Conservation (phyloP, 768 basidiomycete species). For the Rhodotorula taiwanensis region DNA sequence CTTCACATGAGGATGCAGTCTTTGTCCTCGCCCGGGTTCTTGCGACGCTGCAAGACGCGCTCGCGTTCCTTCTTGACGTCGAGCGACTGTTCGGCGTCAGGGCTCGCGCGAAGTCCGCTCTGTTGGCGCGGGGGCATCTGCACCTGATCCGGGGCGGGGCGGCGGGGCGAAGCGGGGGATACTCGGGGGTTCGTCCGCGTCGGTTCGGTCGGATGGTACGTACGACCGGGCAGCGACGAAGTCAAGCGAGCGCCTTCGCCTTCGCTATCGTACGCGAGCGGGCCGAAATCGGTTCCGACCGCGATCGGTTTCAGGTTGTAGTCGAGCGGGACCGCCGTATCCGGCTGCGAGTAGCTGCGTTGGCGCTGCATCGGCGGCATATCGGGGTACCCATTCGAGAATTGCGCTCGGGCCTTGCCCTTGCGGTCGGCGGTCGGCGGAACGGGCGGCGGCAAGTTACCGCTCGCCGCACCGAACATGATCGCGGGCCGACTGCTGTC, state of each 20-base stretch:
- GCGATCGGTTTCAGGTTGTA: slow-evolving; percentile 10
- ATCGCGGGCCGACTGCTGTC: slow-evolving; percentile 1
- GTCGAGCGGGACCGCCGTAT: slow-evolving; percentile 4
- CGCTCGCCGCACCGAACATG: not conserved
- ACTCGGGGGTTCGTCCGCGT: too few relatives aligned
- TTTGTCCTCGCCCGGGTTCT: slow-evolving; percentile 57
- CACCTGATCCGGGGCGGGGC: slow-evolving; percentile 42
- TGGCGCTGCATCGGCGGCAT: slow-evolving; percentile 25
- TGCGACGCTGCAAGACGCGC: slow-evolving; percentile 21
- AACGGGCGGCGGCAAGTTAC: not conserved
- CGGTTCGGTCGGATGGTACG: too few relatives aligned
- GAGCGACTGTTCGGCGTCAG: too few relatives aligned
- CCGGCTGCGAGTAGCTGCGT: slow-evolving; percentile 29
- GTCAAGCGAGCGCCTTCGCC: too few relatives aligned
- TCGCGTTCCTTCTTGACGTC: slow-evolving; percentile 24
- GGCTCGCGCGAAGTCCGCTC: too few relatives aligned
- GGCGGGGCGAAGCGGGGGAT: too few relatives aligned
- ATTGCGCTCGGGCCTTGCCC: slow-evolving; percentile 1
- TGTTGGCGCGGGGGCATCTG: slow-evolving; percentile 44
- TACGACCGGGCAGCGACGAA: too few relatives aligned
- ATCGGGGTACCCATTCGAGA: not conserved
- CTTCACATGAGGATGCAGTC: slow-evolving; percentile 77
- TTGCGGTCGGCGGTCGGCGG: slow-evolving; percentile 13
- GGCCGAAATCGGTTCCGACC: slow-evolving; percentile 9
- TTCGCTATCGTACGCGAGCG: slow-evolving; percentile 32